Percentiles rank a stretch among this genome's conserved stretches.
These are phyloP conservation scores for Yamadazyma paraphyllophila DNA, from an alignment of 805 yeast genomes.

Conservation along the genomic window DNA sequence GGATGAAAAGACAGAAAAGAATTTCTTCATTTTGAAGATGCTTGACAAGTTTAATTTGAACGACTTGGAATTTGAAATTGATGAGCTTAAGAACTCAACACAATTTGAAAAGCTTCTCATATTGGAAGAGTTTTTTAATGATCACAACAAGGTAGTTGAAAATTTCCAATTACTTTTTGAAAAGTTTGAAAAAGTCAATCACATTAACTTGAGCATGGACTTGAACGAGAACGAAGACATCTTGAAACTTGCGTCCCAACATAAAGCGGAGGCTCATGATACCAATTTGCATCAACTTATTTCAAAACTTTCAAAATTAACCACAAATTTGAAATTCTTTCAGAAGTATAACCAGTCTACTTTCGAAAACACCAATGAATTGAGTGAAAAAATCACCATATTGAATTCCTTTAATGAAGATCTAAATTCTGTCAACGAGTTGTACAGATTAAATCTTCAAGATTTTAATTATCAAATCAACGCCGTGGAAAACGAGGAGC, in stretches of 20 bases:
- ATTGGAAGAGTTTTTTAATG: constrained; percentile 20
- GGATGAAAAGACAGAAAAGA: constrained; percentile 28
- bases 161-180: constrained; percentile 25
- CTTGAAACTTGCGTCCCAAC: constrained; percentile 4
- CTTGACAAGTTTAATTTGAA: constrained; percentile 18
- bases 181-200: constrained; percentile 20
- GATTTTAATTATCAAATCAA: constrained; percentile 24
- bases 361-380: constrained; percentile 25
- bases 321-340: constrained; percentile 37
- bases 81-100: constrained; percentile 8
- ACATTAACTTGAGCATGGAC: constrained; percentile 3
- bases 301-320: constrained; percentile 27
- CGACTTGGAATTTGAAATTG: constrained; percentile 6
- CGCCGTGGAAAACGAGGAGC: constrained; percentile 7
- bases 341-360: constrained; percentile 37
- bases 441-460: constrained; percentile 27
- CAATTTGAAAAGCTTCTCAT: constrained; percentile 17
- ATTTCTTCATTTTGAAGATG: constrained; percentile 31
- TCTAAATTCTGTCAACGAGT: constrained; percentile 23
- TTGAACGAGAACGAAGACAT: constrained; percentile 10
- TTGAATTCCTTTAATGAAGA: constrained; percentile 37
- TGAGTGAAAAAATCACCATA: constrained; percentile 35
- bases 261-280: constrained; percentile 2
- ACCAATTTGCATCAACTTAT: constrained; percentile 26
- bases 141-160: constrained; percentile 22